These are phyloP conservation scores for Penicillium herquei DNA, from an alignment of 495 filamentous ascomycete species.

Conservation along the genomic window DNA sequence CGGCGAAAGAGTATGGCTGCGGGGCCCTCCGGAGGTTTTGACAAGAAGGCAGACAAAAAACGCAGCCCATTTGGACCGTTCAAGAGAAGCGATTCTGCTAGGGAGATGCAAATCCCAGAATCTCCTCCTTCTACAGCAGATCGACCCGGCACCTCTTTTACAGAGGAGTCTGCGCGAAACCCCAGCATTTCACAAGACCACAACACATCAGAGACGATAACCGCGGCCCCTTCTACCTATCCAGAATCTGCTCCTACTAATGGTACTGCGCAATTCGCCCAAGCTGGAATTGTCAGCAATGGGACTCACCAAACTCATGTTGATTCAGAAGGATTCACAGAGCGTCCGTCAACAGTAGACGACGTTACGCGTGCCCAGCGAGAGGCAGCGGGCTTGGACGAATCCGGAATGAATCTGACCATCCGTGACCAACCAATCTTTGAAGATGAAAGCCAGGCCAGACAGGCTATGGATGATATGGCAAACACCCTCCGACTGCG, in stretches of 20 bases:
- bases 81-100: constrained; percentile 42
- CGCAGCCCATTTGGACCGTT: constrained; percentile 52
- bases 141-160: constrained; percentile 39
- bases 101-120: constrained; percentile 44
- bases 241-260: constrained; percentile 27
- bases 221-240: constrained; percentile 23
- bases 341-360: constrained; percentile 66
- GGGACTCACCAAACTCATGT: constrained; percentile 39
- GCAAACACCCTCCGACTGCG: constrained; percentile 76
- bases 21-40: constrained; percentile 23
- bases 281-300: constrained; percentile 19
- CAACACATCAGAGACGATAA: constrained; percentile 16
- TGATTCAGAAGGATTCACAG: constrained; percentile 63
- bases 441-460: constrained; percentile 86
- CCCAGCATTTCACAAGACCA: constrained; percentile 32
- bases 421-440: constrained; percentile 91
- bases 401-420: constrained; percentile 79
- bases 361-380: constrained; percentile 81
- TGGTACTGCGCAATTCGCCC: constrained; percentile 23
- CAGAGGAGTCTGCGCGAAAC: constrained; percentile 32
- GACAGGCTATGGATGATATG: constrained; percentile 85
- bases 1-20: constrained; percentile 52
- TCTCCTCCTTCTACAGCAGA: constrained; percentile 33
- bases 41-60: constrained; percentile 49
- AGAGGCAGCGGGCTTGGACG: constrained; percentile 69